phyloP scores from a whole-genome alignment of 345 rosid species.

The Populus pruinosa region DNA sequence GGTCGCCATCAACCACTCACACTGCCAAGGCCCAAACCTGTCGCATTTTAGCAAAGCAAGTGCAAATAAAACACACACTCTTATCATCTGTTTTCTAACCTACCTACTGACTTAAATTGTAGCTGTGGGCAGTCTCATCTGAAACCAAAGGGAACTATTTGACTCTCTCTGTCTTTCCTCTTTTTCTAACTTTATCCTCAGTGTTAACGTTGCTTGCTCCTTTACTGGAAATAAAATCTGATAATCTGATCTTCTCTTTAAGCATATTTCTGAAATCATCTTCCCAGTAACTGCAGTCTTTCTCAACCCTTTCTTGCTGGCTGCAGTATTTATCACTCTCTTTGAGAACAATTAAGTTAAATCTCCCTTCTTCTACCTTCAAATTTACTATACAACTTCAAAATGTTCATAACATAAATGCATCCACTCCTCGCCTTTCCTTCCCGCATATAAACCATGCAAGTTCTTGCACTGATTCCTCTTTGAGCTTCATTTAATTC shows the following conservation, averaged over 20 bases:
- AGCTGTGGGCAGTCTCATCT: neutral
- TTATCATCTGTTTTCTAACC: neutral
- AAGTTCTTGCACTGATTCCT: constrained; percentile 8
- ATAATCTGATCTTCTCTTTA: constrained; percentile 40
- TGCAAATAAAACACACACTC: neutral
- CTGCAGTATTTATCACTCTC: constrained; percentile 3
- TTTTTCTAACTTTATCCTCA: constrained; percentile 34
- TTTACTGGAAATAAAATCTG: constrained; percentile 40
- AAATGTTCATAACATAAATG: neutral
- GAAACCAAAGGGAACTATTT: constrained; percentile 5
- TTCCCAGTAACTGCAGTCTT: constrained; percentile 20
- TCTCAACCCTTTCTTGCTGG: constrained; percentile 17
- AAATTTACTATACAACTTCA: neutral
- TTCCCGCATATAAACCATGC: constrained; percentile 10
- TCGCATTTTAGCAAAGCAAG: constrained; percentile 33
- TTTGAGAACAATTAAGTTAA: neutral
- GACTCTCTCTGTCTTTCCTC: constrained; percentile 18
- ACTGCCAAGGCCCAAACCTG: constrained; percentile 16
- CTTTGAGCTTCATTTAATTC: neutral
- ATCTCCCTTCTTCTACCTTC: neutral
- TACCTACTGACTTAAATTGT: neutral
- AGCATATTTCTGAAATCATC: constrained; percentile 17
- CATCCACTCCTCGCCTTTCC: neutral
- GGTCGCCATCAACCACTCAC: neutral
- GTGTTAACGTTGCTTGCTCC: constrained; percentile 45